Conservation (phyloP, 768 basidiomycete species). For the Hericium erinaceus region DNA sequence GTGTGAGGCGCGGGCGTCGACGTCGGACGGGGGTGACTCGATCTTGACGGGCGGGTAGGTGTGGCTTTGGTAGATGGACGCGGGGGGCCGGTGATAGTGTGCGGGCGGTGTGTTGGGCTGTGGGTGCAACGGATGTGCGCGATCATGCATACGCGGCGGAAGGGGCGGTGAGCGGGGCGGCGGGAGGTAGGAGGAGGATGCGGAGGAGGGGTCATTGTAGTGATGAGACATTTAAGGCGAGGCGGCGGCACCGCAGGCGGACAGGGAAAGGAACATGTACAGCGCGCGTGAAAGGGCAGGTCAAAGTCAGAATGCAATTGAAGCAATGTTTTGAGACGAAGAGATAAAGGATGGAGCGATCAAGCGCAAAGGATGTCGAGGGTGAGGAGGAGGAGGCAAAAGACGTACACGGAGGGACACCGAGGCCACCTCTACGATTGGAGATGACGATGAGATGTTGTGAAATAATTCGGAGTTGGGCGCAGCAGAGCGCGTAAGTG, state of each 20-base stretch:
- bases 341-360: background rate
- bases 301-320: background rate
- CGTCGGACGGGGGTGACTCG: background rate
- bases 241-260: too few relatives aligned
- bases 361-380: too few relatives aligned
- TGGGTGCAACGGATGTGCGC: background rate
- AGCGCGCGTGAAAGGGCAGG: background rate
- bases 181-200: background rate
- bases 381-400: too few relatives aligned
- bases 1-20: background rate
- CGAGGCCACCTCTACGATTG: too few relatives aligned
- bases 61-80: background rate
- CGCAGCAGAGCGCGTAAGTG: background rate
- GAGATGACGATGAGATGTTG: too few relatives aligned
- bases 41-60: background rate
- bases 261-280: too few relatives aligned
- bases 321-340: background rate
- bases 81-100: background rate
- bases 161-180: background rate
- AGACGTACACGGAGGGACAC: too few relatives aligned
- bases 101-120: background rate
- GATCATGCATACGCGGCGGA: background rate
- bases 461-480: background rate
- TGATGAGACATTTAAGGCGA: background rate
- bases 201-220: slow-evolving; percentile 1